phyloP scores from a whole-genome alignment of 2,329 filamentous ascomycete species.

The Verruconis gallopava region DNA sequence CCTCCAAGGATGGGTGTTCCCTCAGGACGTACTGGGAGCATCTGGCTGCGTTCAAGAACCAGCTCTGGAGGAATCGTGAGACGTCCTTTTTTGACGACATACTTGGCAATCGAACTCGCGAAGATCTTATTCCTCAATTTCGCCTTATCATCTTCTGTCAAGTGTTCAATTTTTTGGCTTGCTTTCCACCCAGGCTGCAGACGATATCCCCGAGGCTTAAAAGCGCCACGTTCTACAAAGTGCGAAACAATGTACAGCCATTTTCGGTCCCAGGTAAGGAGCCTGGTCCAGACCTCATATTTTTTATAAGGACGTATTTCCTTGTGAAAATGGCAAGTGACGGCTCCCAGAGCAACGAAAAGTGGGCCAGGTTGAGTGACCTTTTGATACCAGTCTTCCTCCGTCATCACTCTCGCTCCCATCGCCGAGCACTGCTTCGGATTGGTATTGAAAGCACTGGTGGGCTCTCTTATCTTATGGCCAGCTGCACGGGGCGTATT shows the following conservation, averaged over 20 bases:
- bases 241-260: constrained; percentile 38
- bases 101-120: constrained; percentile 36
- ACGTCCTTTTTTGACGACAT: constrained; percentile 42
- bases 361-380: constrained; percentile 13
- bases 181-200: constrained; percentile 33
- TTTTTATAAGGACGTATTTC: constrained; percentile 32
- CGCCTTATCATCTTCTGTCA: constrained; percentile 17
- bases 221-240: constrained; percentile 30
- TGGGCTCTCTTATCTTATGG: constrained; percentile 4
- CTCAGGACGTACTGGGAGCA: constrained; percentile 60
- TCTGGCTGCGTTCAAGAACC: constrained; percentile 54
- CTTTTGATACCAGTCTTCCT: constrained; percentile 6
- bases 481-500: constrained; percentile 14
- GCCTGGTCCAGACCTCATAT: constrained; percentile 35
- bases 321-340: constrained; percentile 34
- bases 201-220: constrained; percentile 18
- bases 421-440: neutral
- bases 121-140: constrained; percentile 31
- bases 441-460: neutral
- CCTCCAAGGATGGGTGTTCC: constrained; percentile 27
- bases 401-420: constrained; percentile 8
- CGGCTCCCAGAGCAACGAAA: constrained; percentile 33
- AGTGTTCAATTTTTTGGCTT: constrained; percentile 16
- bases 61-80: constrained; percentile 75
- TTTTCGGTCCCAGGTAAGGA: constrained; percentile 37